Evolutionary conservation across 345 rosid species (phyloP).

Genomic region (Toxicodendron radicans): DNA sequence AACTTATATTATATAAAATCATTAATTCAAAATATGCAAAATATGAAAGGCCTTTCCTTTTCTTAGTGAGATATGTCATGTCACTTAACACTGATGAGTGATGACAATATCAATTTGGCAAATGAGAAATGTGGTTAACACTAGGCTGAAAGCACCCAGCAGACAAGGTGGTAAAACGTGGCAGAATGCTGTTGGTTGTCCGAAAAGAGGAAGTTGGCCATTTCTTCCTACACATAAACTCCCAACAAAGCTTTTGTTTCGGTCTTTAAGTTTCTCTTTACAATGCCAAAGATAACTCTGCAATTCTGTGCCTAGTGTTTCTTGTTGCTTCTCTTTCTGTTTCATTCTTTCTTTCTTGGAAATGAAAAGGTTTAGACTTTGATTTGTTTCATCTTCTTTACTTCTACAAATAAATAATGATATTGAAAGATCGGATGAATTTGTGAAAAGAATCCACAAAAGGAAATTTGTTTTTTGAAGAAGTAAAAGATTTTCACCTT

Average conservation of each 20-base stretch:
- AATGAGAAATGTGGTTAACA: not conserved
- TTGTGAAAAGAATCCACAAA: not conserved
- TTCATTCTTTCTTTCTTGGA: not conserved
- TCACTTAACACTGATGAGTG: slow-evolving; percentile 5
- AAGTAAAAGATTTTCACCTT: no score
- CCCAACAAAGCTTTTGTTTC: slow-evolving; percentile 28
- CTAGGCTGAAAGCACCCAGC: slow-evolving; percentile 12
- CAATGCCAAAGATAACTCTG: not conserved
- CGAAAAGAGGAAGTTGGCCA: slow-evolving; percentile 17
- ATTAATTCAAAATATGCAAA: no score
- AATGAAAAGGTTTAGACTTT: not conserved
- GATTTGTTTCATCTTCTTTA: not conserved
- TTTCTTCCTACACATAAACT: slow-evolving; percentile 10
- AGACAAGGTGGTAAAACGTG: slow-evolving; percentile 14
- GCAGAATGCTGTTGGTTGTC: not conserved
- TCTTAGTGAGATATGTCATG: not conserved
- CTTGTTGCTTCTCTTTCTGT: not conserved
- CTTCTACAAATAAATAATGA: not conserved
- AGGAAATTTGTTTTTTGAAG: not conserved
- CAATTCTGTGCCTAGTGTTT: not conserved
- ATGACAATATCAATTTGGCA: not conserved
- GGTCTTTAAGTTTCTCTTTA: not conserved
- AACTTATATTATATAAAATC: no score
- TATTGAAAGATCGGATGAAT: not conserved
- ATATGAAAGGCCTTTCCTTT: not conserved